These are phyloP conservation scores for Monoraphidium neglectum DNA, from an alignment of 139 green algal genomes.

Conservation along the genomic window DNA sequence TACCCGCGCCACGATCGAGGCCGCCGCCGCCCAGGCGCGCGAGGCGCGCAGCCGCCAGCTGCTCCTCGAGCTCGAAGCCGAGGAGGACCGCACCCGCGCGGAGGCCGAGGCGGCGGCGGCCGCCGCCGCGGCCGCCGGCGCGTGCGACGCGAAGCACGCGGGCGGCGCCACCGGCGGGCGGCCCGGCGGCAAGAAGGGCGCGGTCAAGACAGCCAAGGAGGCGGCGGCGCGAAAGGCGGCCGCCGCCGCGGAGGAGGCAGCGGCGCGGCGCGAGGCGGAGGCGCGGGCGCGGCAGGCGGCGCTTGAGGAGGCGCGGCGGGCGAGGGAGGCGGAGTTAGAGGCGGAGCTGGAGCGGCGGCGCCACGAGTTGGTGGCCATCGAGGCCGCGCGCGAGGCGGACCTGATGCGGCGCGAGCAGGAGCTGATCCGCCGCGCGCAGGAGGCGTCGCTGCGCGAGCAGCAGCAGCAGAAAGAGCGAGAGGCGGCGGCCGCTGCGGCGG, in stretches of 20 bases:
- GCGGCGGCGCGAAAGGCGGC: slow-evolving; percentile 1
- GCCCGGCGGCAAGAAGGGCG: slow-evolving; percentile 18
- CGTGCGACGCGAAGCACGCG: background rate
- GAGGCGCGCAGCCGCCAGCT: slow-evolving; percentile 63
- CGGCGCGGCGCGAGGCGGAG: slow-evolving; percentile 49
- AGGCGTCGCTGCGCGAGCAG: slow-evolving; percentile 52
- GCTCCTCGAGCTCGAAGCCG: slow-evolving; percentile 66
- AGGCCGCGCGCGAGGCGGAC: slow-evolving; percentile 57
- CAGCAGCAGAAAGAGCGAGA: no score
- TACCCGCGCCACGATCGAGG: slow-evolving; percentile 51
- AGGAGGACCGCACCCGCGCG: slow-evolving; percentile 41
- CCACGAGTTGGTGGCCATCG: slow-evolving; percentile 58
- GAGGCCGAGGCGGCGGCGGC: background rate
- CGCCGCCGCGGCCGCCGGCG: slow-evolving; percentile 24
- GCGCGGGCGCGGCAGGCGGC: slow-evolving; percentile 47
- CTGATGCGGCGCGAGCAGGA: slow-evolving; percentile 56
- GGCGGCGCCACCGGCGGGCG: background rate
- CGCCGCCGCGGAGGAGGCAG: slow-evolving; percentile 44
- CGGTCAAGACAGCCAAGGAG: background rate
- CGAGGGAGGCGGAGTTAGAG: slow-evolving; percentile 51
- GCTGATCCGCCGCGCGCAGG: slow-evolving; percentile 50
- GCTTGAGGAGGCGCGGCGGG: slow-evolving; percentile 46
- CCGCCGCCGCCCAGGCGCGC: slow-evolving; percentile 38
- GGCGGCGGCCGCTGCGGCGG: slow-evolving; percentile 16
- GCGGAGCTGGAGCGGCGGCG: slow-evolving; percentile 67